Evolutionary conservation across 2,329 filamentous ascomycete species (phyloP).

Genomic region (Hymenoscyphus albidus): DNA sequence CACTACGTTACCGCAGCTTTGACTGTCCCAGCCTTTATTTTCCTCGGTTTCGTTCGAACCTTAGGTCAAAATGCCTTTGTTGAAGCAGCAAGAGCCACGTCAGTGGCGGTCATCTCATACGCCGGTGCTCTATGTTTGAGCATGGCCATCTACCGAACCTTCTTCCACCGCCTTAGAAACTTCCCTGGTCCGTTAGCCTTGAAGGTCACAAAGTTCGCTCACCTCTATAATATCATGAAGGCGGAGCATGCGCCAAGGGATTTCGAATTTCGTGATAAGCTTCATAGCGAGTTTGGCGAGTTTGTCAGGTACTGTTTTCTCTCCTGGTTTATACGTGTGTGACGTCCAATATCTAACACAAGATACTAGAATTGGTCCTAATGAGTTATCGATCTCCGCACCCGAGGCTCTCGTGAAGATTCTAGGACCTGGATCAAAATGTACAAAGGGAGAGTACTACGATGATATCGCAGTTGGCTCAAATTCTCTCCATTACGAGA

Average conservation of each 20-base stretch:
- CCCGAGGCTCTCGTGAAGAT: constrained; percentile 24
- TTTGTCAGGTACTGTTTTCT: constrained; percentile 19
- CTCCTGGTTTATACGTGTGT: background rate
- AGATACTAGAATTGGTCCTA: constrained; percentile 17
- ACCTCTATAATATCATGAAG: constrained; percentile 2
- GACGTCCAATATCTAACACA: background rate
- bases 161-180: constrained; percentile 38
- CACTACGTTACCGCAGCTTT: constrained; percentile 6
- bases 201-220: constrained; percentile 25
- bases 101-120: constrained; percentile 12
- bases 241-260: constrained; percentile 15
- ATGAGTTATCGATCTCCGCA: constrained; percentile 20
- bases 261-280: constrained; percentile 2
- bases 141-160: constrained; percentile 51
- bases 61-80: background rate
- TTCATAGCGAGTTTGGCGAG: constrained; percentile 26
- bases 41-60: background rate
- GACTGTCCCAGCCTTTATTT: constrained; percentile 4
- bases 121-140: constrained; percentile 39
- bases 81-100: constrained; percentile 11
- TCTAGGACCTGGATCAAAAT: constrained; percentile 16
- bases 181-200: constrained; percentile 31
- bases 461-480: constrained; percentile 12
- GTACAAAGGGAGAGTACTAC: constrained; percentile 27
- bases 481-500: constrained; percentile 15